These are phyloP conservation scores for Miamiensis avidus DNA, from an alignment of 169 alveolate genomes.

Conservation along the genomic window DNA sequence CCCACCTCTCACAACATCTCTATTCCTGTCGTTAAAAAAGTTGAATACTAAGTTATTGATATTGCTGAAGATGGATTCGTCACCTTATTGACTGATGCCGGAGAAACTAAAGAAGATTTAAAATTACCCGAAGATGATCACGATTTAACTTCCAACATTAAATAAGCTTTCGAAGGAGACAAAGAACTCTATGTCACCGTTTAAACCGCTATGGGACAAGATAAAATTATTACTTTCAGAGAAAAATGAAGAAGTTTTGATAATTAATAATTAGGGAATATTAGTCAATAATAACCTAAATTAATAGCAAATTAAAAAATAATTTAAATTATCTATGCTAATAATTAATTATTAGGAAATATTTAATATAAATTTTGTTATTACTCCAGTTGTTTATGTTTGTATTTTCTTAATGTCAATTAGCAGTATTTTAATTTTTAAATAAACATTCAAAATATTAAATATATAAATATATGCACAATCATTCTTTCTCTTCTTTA, in stretches of 20 bases:
- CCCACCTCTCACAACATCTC: slow-evolving; percentile 98
- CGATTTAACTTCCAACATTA: slow-evolving; percentile 88
- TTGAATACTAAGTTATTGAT: slow-evolving; percentile 92
- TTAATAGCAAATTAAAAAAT: no score
- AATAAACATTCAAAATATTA: no score
- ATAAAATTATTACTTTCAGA: slow-evolving; percentile 66
- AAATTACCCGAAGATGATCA: slow-evolving; percentile 94
- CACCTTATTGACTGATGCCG: slow-evolving; percentile 92
- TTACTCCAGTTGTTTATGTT: no score
- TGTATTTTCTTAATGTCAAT: no score
- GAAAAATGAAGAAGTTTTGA: slow-evolving; percentile 34
- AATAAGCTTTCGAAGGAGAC: slow-evolving; percentile 61
- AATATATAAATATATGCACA: no score
- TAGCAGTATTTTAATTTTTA: no score
- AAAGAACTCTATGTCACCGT: slow-evolving; percentile 68
- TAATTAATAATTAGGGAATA: neutral
- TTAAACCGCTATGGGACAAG: slow-evolving; percentile 70
- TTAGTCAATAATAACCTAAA: neutral
- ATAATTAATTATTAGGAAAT: no score
- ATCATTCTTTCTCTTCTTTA: no score
- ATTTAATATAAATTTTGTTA: no score
- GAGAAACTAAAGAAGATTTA: slow-evolving; percentile 95
- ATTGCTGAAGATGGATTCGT: slow-evolving; percentile 94
- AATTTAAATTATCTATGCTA: no score
- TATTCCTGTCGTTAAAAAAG: slow-evolving; percentile 94